phyloP scores from a whole-genome alignment of 2,329 filamentous ascomycete species.

The Mycosphaerella arachidis region DNA sequence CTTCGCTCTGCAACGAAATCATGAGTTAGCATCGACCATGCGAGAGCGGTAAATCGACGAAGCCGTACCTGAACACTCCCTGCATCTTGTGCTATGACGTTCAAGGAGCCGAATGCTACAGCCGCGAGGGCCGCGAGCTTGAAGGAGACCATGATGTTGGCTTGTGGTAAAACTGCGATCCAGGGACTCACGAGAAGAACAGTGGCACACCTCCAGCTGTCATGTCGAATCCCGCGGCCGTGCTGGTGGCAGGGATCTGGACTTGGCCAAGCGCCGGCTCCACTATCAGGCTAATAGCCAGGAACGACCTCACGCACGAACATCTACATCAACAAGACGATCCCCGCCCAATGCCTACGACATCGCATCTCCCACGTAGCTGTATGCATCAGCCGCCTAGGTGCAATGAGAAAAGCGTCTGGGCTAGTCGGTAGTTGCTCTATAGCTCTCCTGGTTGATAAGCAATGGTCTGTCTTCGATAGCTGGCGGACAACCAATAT shows the following conservation, averaged over 20 bases:
- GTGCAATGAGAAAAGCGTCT: not conserved
- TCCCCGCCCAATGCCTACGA: too few relatives aligned
- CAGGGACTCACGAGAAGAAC: not conserved
- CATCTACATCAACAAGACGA: not conserved
- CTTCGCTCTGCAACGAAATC: slow-evolving; percentile 17
- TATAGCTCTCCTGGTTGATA: slow-evolving; percentile 16
- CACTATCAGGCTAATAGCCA: not conserved
- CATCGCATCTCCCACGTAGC: too few relatives aligned
- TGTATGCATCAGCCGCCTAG: not conserved
- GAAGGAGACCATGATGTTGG: slow-evolving; percentile 61
- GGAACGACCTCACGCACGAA: not conserved
- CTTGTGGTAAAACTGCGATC: not conserved
- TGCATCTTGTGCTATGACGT: slow-evolving; percentile 55
- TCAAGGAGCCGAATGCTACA: slow-evolving; percentile 64
- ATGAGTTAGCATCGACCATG: slow-evolving; percentile 18
- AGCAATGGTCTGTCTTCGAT: slow-evolving; percentile 7
- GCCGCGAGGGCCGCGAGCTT: slow-evolving; percentile 68
- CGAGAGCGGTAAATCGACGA: slow-evolving; percentile 7
- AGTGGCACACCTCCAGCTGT: too few relatives aligned
- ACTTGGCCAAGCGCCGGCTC: too few relatives aligned
- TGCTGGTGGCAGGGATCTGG: too few relatives aligned
- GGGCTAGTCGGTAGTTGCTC: not conserved
- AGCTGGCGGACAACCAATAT: not conserved
- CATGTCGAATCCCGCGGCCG: too few relatives aligned
- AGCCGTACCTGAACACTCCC: slow-evolving; percentile 27